Base-by-base conservation (phyloP, 352 stramenopile species). In the Pythium sukuiense region DNA sequence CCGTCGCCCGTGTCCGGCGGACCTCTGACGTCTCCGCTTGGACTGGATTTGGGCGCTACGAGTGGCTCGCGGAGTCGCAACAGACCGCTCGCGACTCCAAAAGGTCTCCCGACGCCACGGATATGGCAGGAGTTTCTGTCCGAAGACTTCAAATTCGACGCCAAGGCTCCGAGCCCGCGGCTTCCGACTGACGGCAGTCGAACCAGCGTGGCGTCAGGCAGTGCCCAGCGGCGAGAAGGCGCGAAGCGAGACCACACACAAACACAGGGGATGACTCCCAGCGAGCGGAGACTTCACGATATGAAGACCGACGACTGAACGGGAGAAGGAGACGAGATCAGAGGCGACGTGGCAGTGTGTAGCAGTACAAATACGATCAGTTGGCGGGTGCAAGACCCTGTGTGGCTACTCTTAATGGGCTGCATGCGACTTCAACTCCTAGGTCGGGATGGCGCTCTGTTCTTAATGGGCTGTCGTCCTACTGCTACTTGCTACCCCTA, bases 81-180 rank as follows among this genome's bases (percentile, higher is more conserved):
- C 57, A 76, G 69, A 24, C 67, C 27, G 49, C 60, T 62, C 41
- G 58, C 60, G 33, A 79, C 60, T 30, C 67, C 68, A 16, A 46
- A 66, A 13, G 55, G 69, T 0, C 37, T 48, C 60, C 6, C 73
- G 20, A 89, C 80, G 49, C 79, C 81, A 6, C 71, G 75, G 55
- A 81, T 89, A 81, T 88, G 80, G 79, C 76, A 84, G 30, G 85
- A 93, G 26, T 87, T 90, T 45, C 75, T 91, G n/a, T 76, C 74
- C 8, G 81, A 88, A 24, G 77, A 88, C 60, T 89, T 91, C 65
- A 90, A 83, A 69, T 80, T 88, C 53, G 79, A 87, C 33, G 60
- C 46, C 35, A 80, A 76, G 26, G 56, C 46, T 41, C 41, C 63
- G 41, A 46, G 29, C 37, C 54, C 54, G 16, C 61, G 43, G 18